phyloP scores from a whole-genome alignment of 768 basidiomycete species.

The Leccinum subtestaceum region DNA sequence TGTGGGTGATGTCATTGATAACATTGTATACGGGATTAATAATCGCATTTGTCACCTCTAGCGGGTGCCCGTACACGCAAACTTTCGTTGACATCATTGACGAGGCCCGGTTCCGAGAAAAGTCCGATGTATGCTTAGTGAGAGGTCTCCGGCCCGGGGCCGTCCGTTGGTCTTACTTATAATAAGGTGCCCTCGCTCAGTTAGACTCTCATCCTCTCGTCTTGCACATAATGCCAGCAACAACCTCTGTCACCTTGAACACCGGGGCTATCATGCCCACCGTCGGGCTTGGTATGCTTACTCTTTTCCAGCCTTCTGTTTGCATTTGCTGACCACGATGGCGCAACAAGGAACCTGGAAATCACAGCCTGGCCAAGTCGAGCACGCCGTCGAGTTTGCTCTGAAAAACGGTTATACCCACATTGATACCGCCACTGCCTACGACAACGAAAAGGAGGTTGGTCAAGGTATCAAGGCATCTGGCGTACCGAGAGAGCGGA shows the following conservation, averaged over 20 bases:
- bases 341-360: conserved; percentile 66
- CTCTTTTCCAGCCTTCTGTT: not conserved
- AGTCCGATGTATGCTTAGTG: not conserved
- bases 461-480: conserved; percentile 73
- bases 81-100: not conserved
- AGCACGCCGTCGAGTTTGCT: conserved; percentile 73
- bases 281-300: conserved; percentile 53
- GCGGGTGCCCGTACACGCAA: not conserved
- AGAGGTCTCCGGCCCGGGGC: not conserved
- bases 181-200: not conserved
- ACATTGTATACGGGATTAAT: not conserved
- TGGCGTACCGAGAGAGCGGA: conserved; percentile 64
- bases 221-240: conserved; percentile 39
- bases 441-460: conserved; percentile 77
- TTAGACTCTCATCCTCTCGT: not conserved
- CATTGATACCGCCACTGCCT: conserved; percentile 71
- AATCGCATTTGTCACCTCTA: not conserved
- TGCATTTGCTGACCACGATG: not conserved
- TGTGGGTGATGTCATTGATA: not conserved
- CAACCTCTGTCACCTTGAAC: conserved; percentile 57
- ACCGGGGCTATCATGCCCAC: conserved; percentile 76
- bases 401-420: conserved; percentile 72
- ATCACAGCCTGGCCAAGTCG: conserved; percentile 65
- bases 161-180: not conserved
- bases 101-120: conserved; percentile 3